A percentile compares a stretch with the other conserved stretches of the same genome.
phyloP scores from a whole-genome alignment of 805 yeast genomes.

The Kazachstania kunashirensis region DNA sequence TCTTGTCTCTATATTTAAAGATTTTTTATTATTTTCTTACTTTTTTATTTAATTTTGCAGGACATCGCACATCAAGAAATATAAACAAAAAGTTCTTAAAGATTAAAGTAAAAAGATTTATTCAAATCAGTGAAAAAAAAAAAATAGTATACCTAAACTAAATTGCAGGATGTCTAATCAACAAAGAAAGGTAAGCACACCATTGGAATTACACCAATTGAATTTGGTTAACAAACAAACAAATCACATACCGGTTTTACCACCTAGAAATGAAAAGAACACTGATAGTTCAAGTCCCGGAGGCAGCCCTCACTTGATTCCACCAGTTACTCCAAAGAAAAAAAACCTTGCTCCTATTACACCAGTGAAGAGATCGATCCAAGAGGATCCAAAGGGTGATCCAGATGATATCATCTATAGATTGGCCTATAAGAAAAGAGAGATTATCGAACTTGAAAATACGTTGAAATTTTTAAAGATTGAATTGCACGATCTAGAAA shows the following conservation, averaged over 20 bases:
- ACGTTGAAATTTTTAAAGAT: constrained; percentile 31
- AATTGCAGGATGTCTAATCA: neutral
- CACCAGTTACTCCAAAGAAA: constrained; percentile 5
- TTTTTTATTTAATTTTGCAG: too few relatives aligned
- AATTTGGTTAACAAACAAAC: constrained; percentile 19
- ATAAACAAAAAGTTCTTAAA: too few relatives aligned
- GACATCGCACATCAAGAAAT: too few relatives aligned
- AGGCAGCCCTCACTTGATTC: neutral
- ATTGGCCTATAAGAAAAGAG: constrained; percentile 45
- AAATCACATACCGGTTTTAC: neutral
- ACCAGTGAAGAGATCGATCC: neutral
- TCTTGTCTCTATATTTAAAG: neutral
- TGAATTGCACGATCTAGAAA: constrained; percentile 32
- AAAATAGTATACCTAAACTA: too few relatives aligned
- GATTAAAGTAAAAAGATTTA: too few relatives aligned
- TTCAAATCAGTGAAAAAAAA: too few relatives aligned
- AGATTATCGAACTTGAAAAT: constrained; percentile 40
- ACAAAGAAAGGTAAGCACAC: constrained; percentile 14
- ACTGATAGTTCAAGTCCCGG: neutral
- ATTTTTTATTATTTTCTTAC: too few relatives aligned
- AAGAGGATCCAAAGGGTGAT: neutral
- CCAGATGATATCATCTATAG: constrained; percentile 26
- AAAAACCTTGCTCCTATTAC: constrained; percentile 1
- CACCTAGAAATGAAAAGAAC: neutral
- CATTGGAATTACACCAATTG: constrained; percentile 19